Conservation (phyloP, 495 filamentous ascomycete genomes). For the Aspergillus sparsus region DNA sequence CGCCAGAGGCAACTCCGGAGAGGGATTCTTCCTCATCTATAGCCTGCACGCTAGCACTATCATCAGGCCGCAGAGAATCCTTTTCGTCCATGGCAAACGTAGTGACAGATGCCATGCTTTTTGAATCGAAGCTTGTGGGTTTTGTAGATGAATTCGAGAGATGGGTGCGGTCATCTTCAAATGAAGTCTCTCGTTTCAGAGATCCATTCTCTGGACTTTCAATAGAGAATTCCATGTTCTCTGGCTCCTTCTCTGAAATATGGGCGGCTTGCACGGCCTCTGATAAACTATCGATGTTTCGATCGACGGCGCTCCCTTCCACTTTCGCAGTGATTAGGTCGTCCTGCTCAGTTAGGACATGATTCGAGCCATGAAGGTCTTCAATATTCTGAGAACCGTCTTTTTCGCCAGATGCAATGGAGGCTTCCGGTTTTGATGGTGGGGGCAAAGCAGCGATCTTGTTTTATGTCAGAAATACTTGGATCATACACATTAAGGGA, state of each 20-base stretch:
- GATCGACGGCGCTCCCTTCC: constrained; percentile 26
- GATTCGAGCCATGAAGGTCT: constrained; percentile 22
- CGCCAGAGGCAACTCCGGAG: constrained; percentile 67
- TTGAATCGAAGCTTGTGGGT: constrained; percentile 83
- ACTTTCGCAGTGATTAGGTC: constrained; percentile 23
- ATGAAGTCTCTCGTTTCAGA: constrained; percentile 45
- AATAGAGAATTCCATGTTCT: constrained; percentile 31
- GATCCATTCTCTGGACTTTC: constrained; percentile 35
- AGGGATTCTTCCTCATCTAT: constrained; percentile 85
- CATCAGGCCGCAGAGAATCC: constrained; percentile 87
- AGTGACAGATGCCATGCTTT: constrained; percentile 86
- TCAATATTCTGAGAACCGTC: constrained; percentile 27
- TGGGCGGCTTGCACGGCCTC: constrained; percentile 40
- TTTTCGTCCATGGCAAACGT: constrained; percentile 95
- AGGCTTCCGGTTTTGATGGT: constrained; percentile 31
- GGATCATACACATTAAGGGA: neutral
- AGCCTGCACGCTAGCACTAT: constrained; percentile 89
- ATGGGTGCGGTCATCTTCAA: constrained; percentile 64
- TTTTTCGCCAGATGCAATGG: constrained; percentile 30
- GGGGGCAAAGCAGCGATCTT: constrained; percentile 51
- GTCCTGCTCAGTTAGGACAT: constrained; percentile 25
- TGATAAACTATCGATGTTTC: constrained; percentile 36
- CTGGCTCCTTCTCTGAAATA: constrained; percentile 32
- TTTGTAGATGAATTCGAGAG: constrained; percentile 76
- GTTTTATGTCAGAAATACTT: constrained; percentile 10